These are phyloP conservation scores for Mercurialis annua DNA, from an alignment of 345 rosid genomes.

Conservation along the genomic window DNA sequence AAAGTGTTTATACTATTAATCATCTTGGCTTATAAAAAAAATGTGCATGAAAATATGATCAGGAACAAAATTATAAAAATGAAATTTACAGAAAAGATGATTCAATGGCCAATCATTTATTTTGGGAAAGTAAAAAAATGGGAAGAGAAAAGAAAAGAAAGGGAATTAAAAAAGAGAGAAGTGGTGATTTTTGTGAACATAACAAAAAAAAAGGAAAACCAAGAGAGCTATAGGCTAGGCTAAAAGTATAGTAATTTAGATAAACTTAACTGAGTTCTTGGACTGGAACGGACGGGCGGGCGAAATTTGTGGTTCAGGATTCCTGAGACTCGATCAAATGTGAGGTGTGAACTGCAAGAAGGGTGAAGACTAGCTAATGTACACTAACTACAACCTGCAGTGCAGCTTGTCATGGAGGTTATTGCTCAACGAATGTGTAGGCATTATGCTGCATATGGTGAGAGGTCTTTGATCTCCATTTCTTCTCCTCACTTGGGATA, in stretches of 20 bases:
- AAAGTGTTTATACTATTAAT: constrained; percentile 6
- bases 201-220: constrained; percentile 8
- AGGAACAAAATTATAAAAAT: constrained; percentile 3
- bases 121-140: not conserved
- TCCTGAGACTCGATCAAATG: constrained; percentile 23
- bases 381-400: constrained; percentile 21
- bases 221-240: not conserved
- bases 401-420: constrained; percentile 32
- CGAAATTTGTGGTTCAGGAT: constrained; percentile 14
- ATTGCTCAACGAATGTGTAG: constrained; percentile 25
- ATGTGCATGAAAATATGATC: not conserved
- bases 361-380: constrained; percentile 24
- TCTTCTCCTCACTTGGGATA: constrained; percentile 24
- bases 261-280: constrained; percentile 11
- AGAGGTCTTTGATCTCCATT: constrained; percentile 35
- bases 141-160: not conserved
- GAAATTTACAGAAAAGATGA: constrained; percentile 4
- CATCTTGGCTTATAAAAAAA: not conserved
- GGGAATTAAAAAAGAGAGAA: not conserved
- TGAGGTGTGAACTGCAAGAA: constrained; percentile 13
- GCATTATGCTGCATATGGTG: constrained; percentile 33
- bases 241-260: constrained; percentile 4
- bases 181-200: not conserved
- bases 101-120: not conserved
- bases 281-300: constrained; percentile 10